Percentiles rank a stretch among this genome's conserved stretches.
Conservation (phyloP, 768 basidiomycete species). For the Rubroboletus satanas region DNA sequence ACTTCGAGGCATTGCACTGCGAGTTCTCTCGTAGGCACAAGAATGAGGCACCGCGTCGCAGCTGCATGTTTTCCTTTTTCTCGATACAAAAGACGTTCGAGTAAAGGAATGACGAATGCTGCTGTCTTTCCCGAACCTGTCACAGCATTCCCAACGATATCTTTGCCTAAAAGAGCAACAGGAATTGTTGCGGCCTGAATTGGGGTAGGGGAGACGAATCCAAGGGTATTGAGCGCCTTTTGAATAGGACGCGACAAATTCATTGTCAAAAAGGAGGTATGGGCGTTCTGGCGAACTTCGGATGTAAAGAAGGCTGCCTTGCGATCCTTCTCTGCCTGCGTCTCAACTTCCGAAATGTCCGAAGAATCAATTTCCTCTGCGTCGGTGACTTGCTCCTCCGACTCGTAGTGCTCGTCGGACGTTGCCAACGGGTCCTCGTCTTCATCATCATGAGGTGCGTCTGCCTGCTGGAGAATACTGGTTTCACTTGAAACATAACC, state of each 20-base stretch:
- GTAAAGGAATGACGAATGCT: slow-evolving; percentile 91
- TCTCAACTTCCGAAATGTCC: slow-evolving; percentile 59
- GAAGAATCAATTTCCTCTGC: slow-evolving; percentile 46
- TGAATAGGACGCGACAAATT: slow-evolving; percentile 93
- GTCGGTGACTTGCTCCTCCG: slow-evolving; percentile 25
- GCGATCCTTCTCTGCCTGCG: slow-evolving; percentile 56
- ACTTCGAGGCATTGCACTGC: slow-evolving; percentile 96
- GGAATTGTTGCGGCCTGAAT: slow-evolving; percentile 95
- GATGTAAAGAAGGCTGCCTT: slow-evolving; percentile 89
- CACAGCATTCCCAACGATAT: slow-evolving; percentile 92
- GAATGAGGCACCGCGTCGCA: slow-evolving; percentile 83
- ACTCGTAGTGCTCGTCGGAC: slow-evolving; percentile 29
- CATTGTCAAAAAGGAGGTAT: slow-evolving; percentile 86
- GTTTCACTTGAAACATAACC: slow-evolving; percentile 1
- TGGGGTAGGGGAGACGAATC: slow-evolving; percentile 84
- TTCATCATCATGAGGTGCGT: slow-evolving; percentile 29
- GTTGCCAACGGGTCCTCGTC: slow-evolving; percentile 34
- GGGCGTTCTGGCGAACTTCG: slow-evolving; percentile 46
- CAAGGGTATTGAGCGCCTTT: slow-evolving; percentile 81
- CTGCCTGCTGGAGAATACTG: slow-evolving; percentile 20
- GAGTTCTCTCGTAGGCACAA: slow-evolving; percentile 93
- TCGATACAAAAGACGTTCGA: slow-evolving; percentile 89
- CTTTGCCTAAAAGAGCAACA: slow-evolving; percentile 89
- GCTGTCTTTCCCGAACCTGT: slow-evolving; percentile 99
- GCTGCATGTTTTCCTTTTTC: slow-evolving; percentile 86